Evolutionary conservation across 768 basidiomycete genomes (phyloP).

Genomic region (Pleurotus giganteus): DNA sequence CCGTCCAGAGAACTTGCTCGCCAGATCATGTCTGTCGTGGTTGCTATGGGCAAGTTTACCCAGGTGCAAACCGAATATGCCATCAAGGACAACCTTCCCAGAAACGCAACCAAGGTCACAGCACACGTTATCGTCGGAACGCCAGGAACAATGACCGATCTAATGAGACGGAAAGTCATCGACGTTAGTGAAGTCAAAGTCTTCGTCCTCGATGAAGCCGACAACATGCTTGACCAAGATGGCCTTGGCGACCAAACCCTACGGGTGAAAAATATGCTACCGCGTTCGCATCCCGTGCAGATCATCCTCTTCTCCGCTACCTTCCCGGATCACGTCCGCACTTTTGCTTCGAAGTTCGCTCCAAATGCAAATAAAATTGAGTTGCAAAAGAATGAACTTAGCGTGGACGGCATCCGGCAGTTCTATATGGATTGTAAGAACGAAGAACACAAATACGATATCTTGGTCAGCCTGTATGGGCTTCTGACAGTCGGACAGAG

Average conservation of each 20-base stretch:
- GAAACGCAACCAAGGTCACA: constrained; percentile 62
- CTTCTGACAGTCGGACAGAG: constrained; percentile 95
- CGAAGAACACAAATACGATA: constrained; percentile 94
- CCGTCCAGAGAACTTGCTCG: constrained; percentile 96
- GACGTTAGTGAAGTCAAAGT: constrained; percentile 83
- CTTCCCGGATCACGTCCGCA: constrained; percentile 90
- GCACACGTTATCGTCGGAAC: constrained; percentile 95
- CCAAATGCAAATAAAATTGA: constrained; percentile 96
- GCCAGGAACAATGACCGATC: constrained; percentile 90
- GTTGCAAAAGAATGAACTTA: constrained; percentile 89
- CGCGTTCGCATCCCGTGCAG: constrained; percentile 55
- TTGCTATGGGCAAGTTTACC: constrained; percentile 94
- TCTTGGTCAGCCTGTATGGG: constrained; percentile 85
- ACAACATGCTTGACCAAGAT: constrained; percentile 97
- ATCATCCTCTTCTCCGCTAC: constrained; percentile 98
- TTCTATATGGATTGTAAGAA: constrained; percentile 96
- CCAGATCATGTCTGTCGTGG: constrained; percentile 95
- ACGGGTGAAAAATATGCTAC: constrained; percentile 83
- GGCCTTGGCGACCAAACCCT: constrained; percentile 92
- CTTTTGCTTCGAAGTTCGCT: constrained; percentile 91
- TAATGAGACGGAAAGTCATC: constrained; percentile 75
- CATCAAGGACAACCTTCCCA: constrained; percentile 83
- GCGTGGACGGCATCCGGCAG: constrained; percentile 91
- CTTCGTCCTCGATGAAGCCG: constrained; percentile 96
- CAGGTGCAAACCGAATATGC: constrained; percentile 92